Conservation (phyloP, 768 basidiomycete genomes). For the Infundibulicybe gibba region DNA sequence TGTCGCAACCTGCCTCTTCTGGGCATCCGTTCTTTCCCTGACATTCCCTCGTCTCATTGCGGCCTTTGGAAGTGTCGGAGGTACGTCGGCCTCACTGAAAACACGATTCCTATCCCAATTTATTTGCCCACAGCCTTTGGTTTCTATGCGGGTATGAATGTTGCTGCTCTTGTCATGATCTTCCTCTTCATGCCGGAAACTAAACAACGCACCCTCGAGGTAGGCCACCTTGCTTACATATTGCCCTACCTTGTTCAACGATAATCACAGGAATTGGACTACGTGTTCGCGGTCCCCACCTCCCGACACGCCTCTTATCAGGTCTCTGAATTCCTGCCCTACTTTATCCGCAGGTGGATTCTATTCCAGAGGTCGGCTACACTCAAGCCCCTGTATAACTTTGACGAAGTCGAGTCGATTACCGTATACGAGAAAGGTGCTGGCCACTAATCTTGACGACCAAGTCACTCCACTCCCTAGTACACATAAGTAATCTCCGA, state of each 20-base stretch:
- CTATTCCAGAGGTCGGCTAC: constrained; percentile 31
- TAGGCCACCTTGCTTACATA: background rate
- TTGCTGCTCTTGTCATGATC: constrained; percentile 49
- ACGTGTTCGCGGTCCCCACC: constrained; percentile 50
- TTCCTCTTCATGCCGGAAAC: constrained; percentile 55
- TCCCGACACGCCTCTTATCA: constrained; percentile 43
- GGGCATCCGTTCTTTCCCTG: constrained; percentile 50
- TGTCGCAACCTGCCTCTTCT: constrained; percentile 46
- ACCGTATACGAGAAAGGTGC: constrained; percentile 39
- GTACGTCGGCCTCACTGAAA: constrained; percentile 9
- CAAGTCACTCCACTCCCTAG: no score
- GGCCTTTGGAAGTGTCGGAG: constrained; percentile 37
- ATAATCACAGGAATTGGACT: constrained; percentile 32
- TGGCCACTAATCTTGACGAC: constrained; percentile 19
- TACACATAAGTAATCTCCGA: no score
- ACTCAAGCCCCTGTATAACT: constrained; percentile 47
- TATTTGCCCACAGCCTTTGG: constrained; percentile 39
- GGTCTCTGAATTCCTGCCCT: constrained; percentile 38
- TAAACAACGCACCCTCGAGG: constrained; percentile 47
- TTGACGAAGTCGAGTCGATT: constrained; percentile 43
- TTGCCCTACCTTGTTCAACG: background rate
- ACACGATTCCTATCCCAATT: constrained; percentile 7
- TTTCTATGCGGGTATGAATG: constrained; percentile 52
- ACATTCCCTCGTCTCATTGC: constrained; percentile 57
- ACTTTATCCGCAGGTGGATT: constrained; percentile 45